Percentiles rank a stretch among this genome's conserved stretches.
These are phyloP conservation scores for Vaccinium myrtillus DNA, from an alignment of 148 eudicot genomes.

Conservation along the genomic window DNA sequence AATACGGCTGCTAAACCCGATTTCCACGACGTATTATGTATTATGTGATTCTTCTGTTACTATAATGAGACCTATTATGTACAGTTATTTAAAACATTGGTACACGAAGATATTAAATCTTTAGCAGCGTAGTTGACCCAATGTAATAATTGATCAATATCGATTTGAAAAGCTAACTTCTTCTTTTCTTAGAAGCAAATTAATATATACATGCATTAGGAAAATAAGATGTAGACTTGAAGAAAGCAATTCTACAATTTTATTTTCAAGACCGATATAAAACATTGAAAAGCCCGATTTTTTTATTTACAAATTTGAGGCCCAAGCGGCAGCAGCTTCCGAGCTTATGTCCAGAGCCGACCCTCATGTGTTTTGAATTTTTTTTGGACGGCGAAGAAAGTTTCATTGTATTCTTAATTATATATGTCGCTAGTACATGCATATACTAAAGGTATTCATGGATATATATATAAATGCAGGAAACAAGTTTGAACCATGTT, in stretches of 20 bases:
- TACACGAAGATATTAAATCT: not conserved
- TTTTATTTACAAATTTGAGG: no score
- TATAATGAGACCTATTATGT: no score
- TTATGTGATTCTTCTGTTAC: not conserved
- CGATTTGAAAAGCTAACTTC: not conserved
- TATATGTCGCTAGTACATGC: no score
- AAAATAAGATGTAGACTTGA: no score
- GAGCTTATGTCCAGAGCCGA: not conserved
- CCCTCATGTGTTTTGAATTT: not conserved
- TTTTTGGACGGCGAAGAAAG: no score
- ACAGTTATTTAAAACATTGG: no score
- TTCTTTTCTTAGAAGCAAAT: not conserved
- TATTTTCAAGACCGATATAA: no score
- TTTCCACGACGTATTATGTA: no score
- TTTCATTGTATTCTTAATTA: no score
- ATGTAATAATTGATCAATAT: not conserved
- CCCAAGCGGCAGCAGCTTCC: not conserved
- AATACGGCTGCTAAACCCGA: not conserved
- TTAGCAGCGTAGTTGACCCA: not conserved
- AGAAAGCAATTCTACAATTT: no score
- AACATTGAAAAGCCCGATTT: no score
- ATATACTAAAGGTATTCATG: not conserved
- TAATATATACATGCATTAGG: not conserved
- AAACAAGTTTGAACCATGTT: constrained; percentile 75
- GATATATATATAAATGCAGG: constrained; percentile 40